A percentile compares a stretch with the other conserved stretches of the same genome.
phyloP scores from a whole-genome alignment of 495 filamentous ascomycete genomes.

The Tuber borchii region DNA sequence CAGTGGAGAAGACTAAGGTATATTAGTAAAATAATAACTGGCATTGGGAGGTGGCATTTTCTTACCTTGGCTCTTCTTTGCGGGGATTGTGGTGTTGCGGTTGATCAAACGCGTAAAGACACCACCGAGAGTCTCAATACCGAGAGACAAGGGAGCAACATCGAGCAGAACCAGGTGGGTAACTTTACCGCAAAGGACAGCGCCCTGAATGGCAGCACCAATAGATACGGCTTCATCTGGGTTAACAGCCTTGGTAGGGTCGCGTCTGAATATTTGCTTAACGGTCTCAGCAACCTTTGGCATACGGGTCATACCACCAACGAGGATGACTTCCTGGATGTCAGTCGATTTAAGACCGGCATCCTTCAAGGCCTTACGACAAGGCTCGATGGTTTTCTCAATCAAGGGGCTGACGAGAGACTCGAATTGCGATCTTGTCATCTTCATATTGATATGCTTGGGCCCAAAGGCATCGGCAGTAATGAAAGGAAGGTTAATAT shows the following conservation, averaged over 20 bases:
- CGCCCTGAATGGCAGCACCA: conserved; percentile 96
- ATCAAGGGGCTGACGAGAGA: conserved; percentile 87
- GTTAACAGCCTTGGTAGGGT: conserved; percentile 98
- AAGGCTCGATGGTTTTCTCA: conserved; percentile 76
- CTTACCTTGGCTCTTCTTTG: conserved; percentile 85
- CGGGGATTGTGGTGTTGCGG: conserved; percentile 99
- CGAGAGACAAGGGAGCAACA: conserved; percentile 93
- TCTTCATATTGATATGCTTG: conserved; percentile 95
- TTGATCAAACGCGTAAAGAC: conserved; percentile 99
- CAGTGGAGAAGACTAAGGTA: conserved; percentile 74
- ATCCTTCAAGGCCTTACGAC: conserved; percentile 96
- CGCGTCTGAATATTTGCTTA: conserved; percentile 95
- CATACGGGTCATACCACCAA: conserved; percentile 99
- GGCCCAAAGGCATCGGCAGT: conserved; percentile 89
- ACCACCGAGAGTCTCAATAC: conserved; percentile 98
- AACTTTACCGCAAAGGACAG: conserved; percentile 91
- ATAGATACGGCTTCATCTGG: conserved; percentile 98
- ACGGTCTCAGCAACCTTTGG: conserved; percentile 97
- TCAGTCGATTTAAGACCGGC: conserved; percentile 89
- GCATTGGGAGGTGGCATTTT: neutral
- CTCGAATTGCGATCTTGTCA: conserved; percentile 90
- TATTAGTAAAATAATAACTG: neutral
- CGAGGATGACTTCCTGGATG: conserved; percentile 97
- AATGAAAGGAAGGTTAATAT: conserved; percentile 99
- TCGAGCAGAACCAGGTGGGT: conserved; percentile 94